Percentiles rank a stretch among this genome's conserved stretches.
Evolutionary conservation across 2,329 filamentous ascomycete genomes (phyloP).

Genomic region (Blastomyces parvus): DNA sequence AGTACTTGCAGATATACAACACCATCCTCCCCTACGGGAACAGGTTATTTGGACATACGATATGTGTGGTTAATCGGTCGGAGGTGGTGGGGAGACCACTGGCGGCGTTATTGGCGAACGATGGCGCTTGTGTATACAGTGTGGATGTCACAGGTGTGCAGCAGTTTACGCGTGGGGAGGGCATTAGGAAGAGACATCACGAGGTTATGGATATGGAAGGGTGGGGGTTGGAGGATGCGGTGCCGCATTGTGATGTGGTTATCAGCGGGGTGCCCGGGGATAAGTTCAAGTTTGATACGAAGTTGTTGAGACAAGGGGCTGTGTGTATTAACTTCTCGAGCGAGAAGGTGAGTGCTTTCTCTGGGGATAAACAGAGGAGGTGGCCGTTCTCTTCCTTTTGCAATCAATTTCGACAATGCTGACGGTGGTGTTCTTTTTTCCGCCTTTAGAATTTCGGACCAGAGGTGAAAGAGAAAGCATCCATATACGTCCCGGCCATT

Average conservation of each 20-base stretch:
- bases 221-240: slow-evolving; percentile 68
- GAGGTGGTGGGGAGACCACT: slow-evolving; percentile 92
- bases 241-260: slow-evolving; percentile 84
- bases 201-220: slow-evolving; percentile 76
- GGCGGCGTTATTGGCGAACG: slow-evolving; percentile 87
- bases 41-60: slow-evolving; percentile 82
- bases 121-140: slow-evolving; percentile 90
- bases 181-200: slow-evolving; percentile 75
- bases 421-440: slow-evolving; percentile 7
- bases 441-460: slow-evolving; percentile 65
- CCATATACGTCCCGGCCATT: slow-evolving; percentile 92
- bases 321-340: slow-evolving; percentile 99
- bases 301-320: slow-evolving; percentile 74
- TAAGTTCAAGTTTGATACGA: slow-evolving; percentile 78
- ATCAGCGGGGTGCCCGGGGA: slow-evolving; percentile 87
- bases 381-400: not conserved
- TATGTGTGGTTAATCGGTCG: slow-evolving; percentile 91
- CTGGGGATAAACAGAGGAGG: not conserved
- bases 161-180: slow-evolving; percentile 80
- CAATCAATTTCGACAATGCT: not conserved
- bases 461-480: slow-evolving; percentile 83
- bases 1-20: slow-evolving; percentile 95
- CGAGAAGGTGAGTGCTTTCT: slow-evolving; percentile 50
- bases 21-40: slow-evolving; percentile 87
- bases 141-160: slow-evolving; percentile 89